phyloP scores from a whole-genome alignment of 257 asterid species.

The Jacaranda mimosifolia region DNA sequence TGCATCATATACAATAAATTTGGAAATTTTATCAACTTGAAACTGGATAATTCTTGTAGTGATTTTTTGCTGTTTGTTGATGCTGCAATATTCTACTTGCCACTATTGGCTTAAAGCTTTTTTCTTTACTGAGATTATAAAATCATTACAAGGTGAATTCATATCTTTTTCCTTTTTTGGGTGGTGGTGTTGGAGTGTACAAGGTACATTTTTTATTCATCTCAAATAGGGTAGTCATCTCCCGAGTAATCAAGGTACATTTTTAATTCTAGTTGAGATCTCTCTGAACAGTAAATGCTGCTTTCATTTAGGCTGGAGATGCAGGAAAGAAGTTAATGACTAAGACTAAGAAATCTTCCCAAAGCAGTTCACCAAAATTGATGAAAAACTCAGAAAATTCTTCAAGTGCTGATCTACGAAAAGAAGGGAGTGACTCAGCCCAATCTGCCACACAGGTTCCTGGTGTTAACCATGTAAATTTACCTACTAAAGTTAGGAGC shows the following conservation, averaged over 20 bases:
- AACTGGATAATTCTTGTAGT: neutral
- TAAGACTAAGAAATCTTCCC: slow-evolving; percentile 69
- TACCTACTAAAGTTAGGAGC: slow-evolving; percentile 75
- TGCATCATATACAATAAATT: neutral
- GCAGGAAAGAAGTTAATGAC: slow-evolving; percentile 53
- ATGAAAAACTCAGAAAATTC: slow-evolving; percentile 69
- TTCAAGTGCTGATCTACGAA: slow-evolving; percentile 65
- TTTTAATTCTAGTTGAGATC: slow-evolving; percentile 21
- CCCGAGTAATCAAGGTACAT: neutral
- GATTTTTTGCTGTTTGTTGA: slow-evolving; percentile 21
- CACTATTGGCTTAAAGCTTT: slow-evolving; percentile 10
- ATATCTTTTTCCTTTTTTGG: neutral
- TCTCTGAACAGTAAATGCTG: slow-evolving; percentile 24
- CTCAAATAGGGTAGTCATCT: slow-evolving; percentile 27
- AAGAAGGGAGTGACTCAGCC: slow-evolving; percentile 88
- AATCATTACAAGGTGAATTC: neutral
- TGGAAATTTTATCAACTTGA: neutral
- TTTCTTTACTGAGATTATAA: slow-evolving; percentile 7
- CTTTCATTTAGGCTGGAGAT: slow-evolving; percentile 67
- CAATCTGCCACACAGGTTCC: slow-evolving; percentile 70
- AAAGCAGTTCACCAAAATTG: slow-evolving; percentile 62
- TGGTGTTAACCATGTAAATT: slow-evolving; percentile 56
- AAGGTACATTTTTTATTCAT: slow-evolving; percentile 4
- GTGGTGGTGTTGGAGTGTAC: neutral
- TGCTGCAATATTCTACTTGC: slow-evolving; percentile 18